Evolutionary conservation across 2,329 filamentous ascomycete genomes (phyloP).

Genomic region (Mycocentrospora acerina): DNA sequence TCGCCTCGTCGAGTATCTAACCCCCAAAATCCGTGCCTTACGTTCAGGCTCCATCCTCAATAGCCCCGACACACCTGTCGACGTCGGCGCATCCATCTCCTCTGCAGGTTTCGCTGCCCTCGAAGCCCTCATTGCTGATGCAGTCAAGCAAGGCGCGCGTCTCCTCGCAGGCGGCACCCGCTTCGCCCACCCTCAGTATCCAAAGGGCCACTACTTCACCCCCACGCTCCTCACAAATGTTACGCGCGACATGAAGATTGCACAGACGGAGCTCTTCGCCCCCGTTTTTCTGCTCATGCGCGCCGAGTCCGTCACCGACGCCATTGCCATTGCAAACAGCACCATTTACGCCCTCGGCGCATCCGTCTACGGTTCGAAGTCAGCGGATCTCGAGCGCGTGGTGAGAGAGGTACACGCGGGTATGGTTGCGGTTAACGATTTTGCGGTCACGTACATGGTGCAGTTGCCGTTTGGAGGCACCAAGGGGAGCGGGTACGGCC

Average conservation of each 20-base stretch:
- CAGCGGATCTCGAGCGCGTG: constrained; percentile 63
- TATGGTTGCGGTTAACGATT: constrained; percentile 96
- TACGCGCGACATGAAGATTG: constrained; percentile 80
- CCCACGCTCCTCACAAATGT: constrained; percentile 93
- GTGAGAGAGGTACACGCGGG: constrained; percentile 73
- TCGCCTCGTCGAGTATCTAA: constrained; percentile 67
- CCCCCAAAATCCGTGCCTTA: constrained; percentile 71
- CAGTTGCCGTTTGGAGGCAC: constrained; percentile 92
- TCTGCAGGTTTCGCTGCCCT: constrained; percentile 72
- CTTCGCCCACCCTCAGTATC: constrained; percentile 69
- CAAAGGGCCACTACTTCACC: constrained; percentile 84
- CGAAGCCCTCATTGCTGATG: constrained; percentile 74
- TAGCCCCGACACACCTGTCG: constrained; percentile 53
- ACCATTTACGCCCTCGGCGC: constrained; percentile 85
- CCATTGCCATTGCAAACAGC: constrained; percentile 79
- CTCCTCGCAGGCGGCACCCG: constrained; percentile 79
- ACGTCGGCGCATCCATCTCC: constrained; percentile 90
- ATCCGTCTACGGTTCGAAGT: constrained; percentile 74
- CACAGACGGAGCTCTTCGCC: constrained; percentile 88
- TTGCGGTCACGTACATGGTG: constrained; percentile 88
- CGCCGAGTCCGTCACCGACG: constrained; percentile 63
- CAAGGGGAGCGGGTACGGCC: constrained; percentile 83
- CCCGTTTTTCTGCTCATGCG: constrained; percentile 87
- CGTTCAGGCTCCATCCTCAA: constrained; percentile 72
- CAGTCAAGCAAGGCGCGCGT: constrained; percentile 74